Evolutionary conservation across 495 filamentous ascomycete species (phyloP).

Genomic region (Pyronema omphalodes): DNA sequence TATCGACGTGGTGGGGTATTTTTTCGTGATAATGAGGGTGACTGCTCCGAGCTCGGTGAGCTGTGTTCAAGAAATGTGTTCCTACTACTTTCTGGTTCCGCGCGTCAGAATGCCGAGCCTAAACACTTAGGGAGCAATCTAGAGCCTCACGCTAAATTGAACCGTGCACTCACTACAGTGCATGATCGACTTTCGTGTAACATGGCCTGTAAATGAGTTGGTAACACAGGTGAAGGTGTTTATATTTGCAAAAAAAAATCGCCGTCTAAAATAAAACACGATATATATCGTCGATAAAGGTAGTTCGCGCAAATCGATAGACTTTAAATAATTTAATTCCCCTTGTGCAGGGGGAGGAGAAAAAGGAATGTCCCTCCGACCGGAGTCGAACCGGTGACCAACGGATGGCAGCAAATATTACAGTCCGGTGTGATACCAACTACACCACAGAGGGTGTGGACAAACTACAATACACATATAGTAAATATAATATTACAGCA

Average conservation of each 20-base stretch:
- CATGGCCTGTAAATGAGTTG: not conserved
- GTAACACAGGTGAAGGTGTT: not conserved
- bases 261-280: not conserved
- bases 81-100: not conserved
- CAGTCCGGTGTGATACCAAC: too few species aligned
- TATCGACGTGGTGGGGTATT: not conserved
- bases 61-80: not conserved
- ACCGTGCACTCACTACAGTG: too few species aligned
- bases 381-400: too few species aligned
- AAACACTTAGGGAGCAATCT: not conserved
- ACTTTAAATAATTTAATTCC: not conserved
- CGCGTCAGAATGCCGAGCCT: not conserved
- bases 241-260: not conserved
- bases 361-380: constrained; percentile 2
- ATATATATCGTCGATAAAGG: not conserved
- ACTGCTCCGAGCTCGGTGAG: too few species aligned
- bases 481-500: too few species aligned
- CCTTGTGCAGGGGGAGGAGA: not conserved
- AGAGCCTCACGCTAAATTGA: not conserved
- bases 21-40: not conserved
- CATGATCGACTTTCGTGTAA: too few species aligned
- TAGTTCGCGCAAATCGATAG: not conserved
- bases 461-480: too few species aligned
- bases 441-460: too few species aligned
- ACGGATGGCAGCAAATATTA: too few species aligned